Evolutionary conservation across 345 rosid species (phyloP), one percentile per base, ranked within the genome.

Genomic region (Salix brachista): DNA sequence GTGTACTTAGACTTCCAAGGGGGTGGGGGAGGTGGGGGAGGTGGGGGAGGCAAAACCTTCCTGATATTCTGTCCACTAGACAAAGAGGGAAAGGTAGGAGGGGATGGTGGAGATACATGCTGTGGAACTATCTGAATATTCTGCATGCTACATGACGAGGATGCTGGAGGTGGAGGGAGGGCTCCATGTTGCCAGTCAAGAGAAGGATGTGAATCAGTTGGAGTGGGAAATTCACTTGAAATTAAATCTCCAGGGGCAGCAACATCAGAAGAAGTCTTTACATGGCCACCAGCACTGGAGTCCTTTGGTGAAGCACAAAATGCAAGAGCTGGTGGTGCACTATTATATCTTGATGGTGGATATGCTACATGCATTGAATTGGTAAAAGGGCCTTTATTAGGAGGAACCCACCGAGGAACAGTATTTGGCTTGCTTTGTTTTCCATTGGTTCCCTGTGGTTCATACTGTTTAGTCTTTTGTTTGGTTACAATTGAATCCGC

Each of bases 401-500:
- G 77, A 37, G 98, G 95, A 77, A 94, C 86, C 99, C 98, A 94
- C 75, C 93, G 88, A 71, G 94, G 91, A 28, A 85, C 85, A 37
- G 87, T 76, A 79, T 81, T 91, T 75, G 98, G 92, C 90, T 89
- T 94, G 71, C 94, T 94, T 80, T 81, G 85, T 79, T 91, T 94
- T 75, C 81, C 88, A 68, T 84, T 82, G 74, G 83, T 76, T 72
- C 80, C 86, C 62, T 84, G 89, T 74, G 84, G 72, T 84, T 91
- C 97, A 83, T 77, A 90, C 71, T 86, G 89, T 77, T 89, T 90
- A 74, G 84, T 78, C 89, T 91, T 93, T 17, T 84, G 89, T 81
- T 89, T 89, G 61, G 87, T 77, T 34, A 62, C 23, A 74, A 71
- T 73, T 14, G 88, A 77, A 82, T 93, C 97, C 56, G 85, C 85